phyloP scores from a whole-genome alignment of 164 flowering plant genomes.

The Echeveria elegans region DNA sequence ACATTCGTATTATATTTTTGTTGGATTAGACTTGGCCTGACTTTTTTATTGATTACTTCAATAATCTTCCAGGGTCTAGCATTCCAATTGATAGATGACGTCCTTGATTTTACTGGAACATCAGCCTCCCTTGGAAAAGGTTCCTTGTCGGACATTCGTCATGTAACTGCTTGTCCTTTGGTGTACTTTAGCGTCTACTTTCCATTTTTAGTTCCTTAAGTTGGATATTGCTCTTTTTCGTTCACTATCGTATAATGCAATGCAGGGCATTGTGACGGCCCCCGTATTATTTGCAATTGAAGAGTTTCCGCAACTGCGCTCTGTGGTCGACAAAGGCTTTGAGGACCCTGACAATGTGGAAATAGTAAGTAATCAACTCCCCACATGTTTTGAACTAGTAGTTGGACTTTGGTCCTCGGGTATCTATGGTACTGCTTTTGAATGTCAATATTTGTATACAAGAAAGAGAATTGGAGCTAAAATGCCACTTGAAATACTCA shows the following conservation, averaged over 20 bases:
- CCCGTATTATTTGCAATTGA: conserved; percentile 91
- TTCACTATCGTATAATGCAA: conserved; percentile 2
- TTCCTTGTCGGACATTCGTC: conserved; percentile 85
- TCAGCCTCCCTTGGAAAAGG: conserved; percentile 96
- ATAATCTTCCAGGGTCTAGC: conserved; percentile 73
- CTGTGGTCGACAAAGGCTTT: conserved; percentile 59
- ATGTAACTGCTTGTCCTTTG: conserved; percentile 34
- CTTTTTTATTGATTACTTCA: background rate
- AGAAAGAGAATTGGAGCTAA: background rate
- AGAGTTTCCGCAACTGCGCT: conserved; percentile 80
- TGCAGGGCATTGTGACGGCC: conserved; percentile 76
- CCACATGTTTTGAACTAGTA: background rate
- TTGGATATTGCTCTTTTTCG: background rate
- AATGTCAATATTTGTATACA: background rate
- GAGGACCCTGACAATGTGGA: conserved; percentile 62
- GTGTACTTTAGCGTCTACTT: background rate
- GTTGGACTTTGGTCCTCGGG: background rate
- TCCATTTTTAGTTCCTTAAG: background rate
- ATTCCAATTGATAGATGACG: conserved; percentile 86
- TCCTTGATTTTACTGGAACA: conserved; percentile 94
- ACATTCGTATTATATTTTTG: background rate
- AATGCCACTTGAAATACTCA: conserved; percentile 13
- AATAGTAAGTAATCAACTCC: conserved; percentile 45
- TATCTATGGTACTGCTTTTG: background rate
- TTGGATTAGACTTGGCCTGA: background rate